These are phyloP conservation scores for Amanita fuliginea DNA, from an alignment of 768 basidiomycete genomes.

Conservation along the genomic window DNA sequence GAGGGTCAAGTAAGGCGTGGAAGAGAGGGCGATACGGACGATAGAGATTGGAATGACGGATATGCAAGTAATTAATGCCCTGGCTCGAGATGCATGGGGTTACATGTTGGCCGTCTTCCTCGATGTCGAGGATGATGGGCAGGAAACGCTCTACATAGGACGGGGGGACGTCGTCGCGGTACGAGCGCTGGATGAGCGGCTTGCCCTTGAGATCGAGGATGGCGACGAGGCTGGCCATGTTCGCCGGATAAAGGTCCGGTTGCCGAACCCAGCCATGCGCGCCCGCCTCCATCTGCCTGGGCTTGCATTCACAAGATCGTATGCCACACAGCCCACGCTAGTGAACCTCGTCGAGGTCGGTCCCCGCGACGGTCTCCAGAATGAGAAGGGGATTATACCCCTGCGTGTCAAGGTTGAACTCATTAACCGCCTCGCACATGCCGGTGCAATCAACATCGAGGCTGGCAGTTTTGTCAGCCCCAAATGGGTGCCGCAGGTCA, in stretches of 20 bases:
- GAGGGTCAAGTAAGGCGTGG: background rate
- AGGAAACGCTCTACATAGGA: slow-evolving; percentile 90
- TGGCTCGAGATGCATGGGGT: slow-evolving; percentile 94
- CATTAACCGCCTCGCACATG: slow-evolving; percentile 58
- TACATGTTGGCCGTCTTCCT: slow-evolving; percentile 94
- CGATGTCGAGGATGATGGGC: slow-evolving; percentile 86
- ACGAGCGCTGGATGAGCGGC: slow-evolving; percentile 91
- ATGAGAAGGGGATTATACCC: slow-evolving; percentile 66
- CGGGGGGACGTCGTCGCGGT: slow-evolving; percentile 88
- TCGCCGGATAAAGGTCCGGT: slow-evolving; percentile 5
- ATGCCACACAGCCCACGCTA: slow-evolving; percentile 17
- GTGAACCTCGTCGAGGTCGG: slow-evolving; percentile 83
- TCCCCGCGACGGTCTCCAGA: slow-evolving; percentile 87
- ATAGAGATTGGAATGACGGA: slow-evolving; percentile 95
- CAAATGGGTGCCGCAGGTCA: slow-evolving; percentile 86
- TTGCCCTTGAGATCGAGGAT: slow-evolving; percentile 99
- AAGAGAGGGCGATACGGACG: slow-evolving; percentile 38
- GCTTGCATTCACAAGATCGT: background rate
- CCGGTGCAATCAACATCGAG: slow-evolving; percentile 66
- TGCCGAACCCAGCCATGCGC: background rate
- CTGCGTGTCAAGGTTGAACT: slow-evolving; percentile 70
- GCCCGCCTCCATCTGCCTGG: background rate
- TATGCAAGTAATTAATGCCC: slow-evolving; percentile 98
- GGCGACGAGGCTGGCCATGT: slow-evolving; percentile 63
- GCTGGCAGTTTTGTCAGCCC: slow-evolving; percentile 87